phyloP scores from a whole-genome alignment of 1,139 yeast genomes.

The Yamadazyma atlantica region DNA sequence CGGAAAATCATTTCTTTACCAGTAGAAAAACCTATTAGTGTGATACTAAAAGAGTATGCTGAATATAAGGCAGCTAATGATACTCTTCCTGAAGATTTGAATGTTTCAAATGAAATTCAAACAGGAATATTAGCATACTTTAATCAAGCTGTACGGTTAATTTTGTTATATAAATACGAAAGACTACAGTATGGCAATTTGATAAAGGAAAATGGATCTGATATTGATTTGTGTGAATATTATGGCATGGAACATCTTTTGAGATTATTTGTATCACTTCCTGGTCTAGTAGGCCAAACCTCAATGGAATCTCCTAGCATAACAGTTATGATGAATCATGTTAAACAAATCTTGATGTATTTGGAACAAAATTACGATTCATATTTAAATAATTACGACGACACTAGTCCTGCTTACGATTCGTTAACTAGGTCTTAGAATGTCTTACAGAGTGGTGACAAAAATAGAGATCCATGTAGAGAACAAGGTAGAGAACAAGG shows the following conservation, averaged over 20 bases:
- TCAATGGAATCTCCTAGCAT: constrained; percentile 79
- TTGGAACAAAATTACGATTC: constrained; percentile 49
- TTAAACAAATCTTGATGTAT: constrained; percentile 54
- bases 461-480: too few relatives aligned
- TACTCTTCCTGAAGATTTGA: constrained; percentile 32
- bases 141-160: constrained; percentile 68
- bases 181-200: constrained; percentile 74
- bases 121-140: constrained; percentile 75
- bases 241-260: constrained; percentile 83
- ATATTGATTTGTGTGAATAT: constrained; percentile 33
- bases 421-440: constrained; percentile 29
- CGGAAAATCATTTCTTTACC: constrained; percentile 69
- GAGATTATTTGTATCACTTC: constrained; percentile 71
- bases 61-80: constrained; percentile 30
- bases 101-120: constrained; percentile 64
- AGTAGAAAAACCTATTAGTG: constrained; percentile 47
- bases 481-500: too few relatives aligned
- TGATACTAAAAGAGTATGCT: constrained; percentile 50
- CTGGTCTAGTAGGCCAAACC: constrained; percentile 76
- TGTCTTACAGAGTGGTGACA: too few relatives aligned
- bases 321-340: constrained; percentile 40
- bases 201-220: constrained; percentile 23
- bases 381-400: constrained; percentile 48
- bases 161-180: constrained; percentile 80
- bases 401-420: constrained; percentile 66